Base-by-base conservation (phyloP, 2,329 filamentous ascomycete genomes). In the Aspergillus sojae region DNA sequence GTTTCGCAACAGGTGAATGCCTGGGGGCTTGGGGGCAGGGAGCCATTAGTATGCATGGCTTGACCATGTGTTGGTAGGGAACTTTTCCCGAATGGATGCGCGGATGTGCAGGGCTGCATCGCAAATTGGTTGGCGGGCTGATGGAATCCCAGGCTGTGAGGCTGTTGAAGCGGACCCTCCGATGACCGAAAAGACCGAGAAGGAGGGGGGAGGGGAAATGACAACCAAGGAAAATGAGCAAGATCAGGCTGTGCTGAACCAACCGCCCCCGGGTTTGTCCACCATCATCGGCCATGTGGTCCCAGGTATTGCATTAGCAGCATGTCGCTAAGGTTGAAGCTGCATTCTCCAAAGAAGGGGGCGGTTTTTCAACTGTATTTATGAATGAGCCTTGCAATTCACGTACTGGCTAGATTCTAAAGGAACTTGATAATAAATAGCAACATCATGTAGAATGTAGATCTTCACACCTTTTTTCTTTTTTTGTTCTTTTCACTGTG, bases 21-120 rank as follows among this genome's bases (percentile, higher is more conserved):
- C 57, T 59, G 30, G 41, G 52, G 52, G 26, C 55, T 64, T 59
- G 63, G 59, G 58, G 58, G 54, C n/a, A 48, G 45, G 45, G 45
- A 48, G 45, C 48, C 48, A 52, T 52, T 52, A 39, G 59, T 54
- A 62, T 60, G 65, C 62, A 67, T 68, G 64, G 67, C 64, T 64
- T 57, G 62, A 67, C 68, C 68, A 70, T 69, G 67, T 70, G 68
- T 65, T 70, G 66, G 66, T 63, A 65, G 60, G 67, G 67, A 68
- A 68, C 67, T 62, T 64, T 68, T 67, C 66, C 66, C 65, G 63
- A 68, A 68, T 68, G 62, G 65, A 68, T 61, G 39, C 61, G 28
- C 60, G 53, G 58, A 61, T 59, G 58, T 67, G 62, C 68, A 70
- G 65, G 67, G 66, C 68, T 69, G 68, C 68, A 63, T 70, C 67